Base-by-base conservation (phyloP, 208 protist genomes). In the Vickermania ingenoplastis region DNA sequence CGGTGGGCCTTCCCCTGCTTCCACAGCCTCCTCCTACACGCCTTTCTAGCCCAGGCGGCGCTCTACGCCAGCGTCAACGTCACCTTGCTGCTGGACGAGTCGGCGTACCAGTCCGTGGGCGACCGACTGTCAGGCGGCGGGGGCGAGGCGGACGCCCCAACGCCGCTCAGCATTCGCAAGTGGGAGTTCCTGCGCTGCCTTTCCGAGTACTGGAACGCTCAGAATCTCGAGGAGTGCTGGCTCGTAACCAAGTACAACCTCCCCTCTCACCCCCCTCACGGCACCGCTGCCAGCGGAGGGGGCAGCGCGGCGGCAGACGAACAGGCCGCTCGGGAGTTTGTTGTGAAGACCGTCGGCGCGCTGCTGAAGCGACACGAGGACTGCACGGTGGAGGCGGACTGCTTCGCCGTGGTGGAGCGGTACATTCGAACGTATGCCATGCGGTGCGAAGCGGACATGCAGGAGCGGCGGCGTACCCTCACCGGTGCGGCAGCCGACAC, bases 141-240 rank as follows among this genome's bases (percentile, higher is more conserved):
- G 36, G 36, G 36, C 36, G 36, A 45, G 36, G 7, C 17, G 36
- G 36, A 45, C 17, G 36, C 36, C 7, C 36, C 36, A 17, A 45
- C 11, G 7, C 73, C 76, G 0, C 72, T 81, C 52, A 91, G 83
- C 24, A 83, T 94, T 53, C 79, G 83, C 31, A 94, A 89, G 67
- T 63, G 90, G 63, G 87, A 94, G 73, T 66, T 91, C 31, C 63
- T 94, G 60, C 80, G 77, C 26, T 57, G 77, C 25, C 31, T 91
- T 24, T 75, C 83, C 59, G 84, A 91, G 66, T 94, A 79, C 68
- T 94, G 83, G 79, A 86, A 91, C 50, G 71, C 79, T 31, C 86
- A 90, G 59, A 81, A 93, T 63, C 59, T 73, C 17, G 49, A 61
- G 1, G 83, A 93, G 71, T 75, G 79, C 53, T 56, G 61, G 50